Evolutionary conservation across 2,329 filamentous ascomycete genomes (phyloP).

Genomic region (Aspergillus sp.): DNA sequence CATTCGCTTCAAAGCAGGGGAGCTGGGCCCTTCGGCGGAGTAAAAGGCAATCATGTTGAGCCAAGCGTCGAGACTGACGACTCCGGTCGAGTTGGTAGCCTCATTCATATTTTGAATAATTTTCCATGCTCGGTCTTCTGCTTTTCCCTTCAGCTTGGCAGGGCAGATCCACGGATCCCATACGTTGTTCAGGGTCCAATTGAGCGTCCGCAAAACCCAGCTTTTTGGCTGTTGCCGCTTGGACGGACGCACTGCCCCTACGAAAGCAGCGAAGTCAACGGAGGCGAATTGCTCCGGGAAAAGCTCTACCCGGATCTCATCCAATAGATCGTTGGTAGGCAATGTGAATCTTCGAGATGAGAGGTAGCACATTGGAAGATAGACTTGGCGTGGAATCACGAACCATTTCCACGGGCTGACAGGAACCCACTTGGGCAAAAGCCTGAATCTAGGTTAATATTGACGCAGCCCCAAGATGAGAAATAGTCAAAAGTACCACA

Average conservation of each 20-base stretch:
- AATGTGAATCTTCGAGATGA: conserved; percentile 1
- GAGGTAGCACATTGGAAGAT: conserved; percentile 11
- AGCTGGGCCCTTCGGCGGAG: background rate
- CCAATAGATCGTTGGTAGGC: conserved; percentile 4
- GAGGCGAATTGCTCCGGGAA: background rate
- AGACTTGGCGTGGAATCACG: conserved; percentile 4
- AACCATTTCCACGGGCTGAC: conserved; percentile 16
- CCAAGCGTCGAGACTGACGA: background rate
- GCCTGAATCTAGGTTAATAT: no score
- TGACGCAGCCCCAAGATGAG: no score
- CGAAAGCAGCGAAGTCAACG: conserved; percentile 6
- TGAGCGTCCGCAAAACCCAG: no score
- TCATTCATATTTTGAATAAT: conserved; percentile 5
- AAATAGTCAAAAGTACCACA: no score
- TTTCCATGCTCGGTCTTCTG: background rate
- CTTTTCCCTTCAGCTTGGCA: background rate
- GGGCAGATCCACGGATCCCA: conserved; percentile 7
- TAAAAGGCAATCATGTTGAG: conserved; percentile 12
- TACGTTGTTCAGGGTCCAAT: background rate
- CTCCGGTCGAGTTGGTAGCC: background rate
- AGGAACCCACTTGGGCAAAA: conserved; percentile 11
- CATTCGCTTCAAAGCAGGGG: background rate
- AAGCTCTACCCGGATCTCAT: conserved; percentile 7
- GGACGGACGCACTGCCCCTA: background rate
- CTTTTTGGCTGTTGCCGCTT: background rate